A percentile compares a stretch with the other conserved stretches of the same genome.
phyloP scores from a whole-genome alignment of 2,329 filamentous ascomycete genomes.

The Knufia fluminis region DNA sequence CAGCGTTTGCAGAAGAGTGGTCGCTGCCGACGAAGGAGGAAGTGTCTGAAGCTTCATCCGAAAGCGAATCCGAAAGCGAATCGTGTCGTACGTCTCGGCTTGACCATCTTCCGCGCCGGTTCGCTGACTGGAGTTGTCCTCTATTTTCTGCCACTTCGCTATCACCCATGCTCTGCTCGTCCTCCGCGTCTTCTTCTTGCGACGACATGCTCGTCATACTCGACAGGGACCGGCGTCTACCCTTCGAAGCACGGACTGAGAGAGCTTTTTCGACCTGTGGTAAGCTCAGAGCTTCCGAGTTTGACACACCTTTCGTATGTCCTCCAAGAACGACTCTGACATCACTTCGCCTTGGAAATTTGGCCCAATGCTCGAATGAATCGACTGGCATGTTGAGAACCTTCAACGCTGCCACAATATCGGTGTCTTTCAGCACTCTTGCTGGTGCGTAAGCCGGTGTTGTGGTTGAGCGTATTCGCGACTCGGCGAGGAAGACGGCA shows the following conservation, averaged over 20 bases:
- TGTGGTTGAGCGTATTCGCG: conserved; percentile 50
- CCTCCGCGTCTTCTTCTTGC: neutral
- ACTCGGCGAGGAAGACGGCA: conserved; percentile 59
- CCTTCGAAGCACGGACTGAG: neutral
- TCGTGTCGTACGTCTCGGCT: neutral
- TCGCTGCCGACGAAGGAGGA: too few relatives aligned
- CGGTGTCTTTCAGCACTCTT: conserved; percentile 35
- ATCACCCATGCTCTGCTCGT: neutral
- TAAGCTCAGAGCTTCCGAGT: conserved; percentile 28
- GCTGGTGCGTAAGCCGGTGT: conserved; percentile 25
- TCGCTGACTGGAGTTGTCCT: too few relatives aligned
- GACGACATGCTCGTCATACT: conserved; percentile 7
- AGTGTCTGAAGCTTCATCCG: neutral
- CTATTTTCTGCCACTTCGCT: too few relatives aligned
- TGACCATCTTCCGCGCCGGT: neutral
- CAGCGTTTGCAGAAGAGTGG: neutral
- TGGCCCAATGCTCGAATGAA: conserved; percentile 43
- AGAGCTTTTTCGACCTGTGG: conserved; percentile 36
- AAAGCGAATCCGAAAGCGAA: neutral
- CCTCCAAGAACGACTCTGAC: conserved; percentile 40
- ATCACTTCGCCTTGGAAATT: conserved; percentile 42
- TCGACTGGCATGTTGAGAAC: conserved; percentile 44
- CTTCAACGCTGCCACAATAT: conserved; percentile 47
- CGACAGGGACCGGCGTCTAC: conserved; percentile 14
- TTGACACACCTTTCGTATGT: conserved; percentile 26